Evolutionary conservation across 106 monocot genomes (phyloP), one percentile per base, ranked within the genome.

Genomic region (Dendrobium huoshanense): DNA sequence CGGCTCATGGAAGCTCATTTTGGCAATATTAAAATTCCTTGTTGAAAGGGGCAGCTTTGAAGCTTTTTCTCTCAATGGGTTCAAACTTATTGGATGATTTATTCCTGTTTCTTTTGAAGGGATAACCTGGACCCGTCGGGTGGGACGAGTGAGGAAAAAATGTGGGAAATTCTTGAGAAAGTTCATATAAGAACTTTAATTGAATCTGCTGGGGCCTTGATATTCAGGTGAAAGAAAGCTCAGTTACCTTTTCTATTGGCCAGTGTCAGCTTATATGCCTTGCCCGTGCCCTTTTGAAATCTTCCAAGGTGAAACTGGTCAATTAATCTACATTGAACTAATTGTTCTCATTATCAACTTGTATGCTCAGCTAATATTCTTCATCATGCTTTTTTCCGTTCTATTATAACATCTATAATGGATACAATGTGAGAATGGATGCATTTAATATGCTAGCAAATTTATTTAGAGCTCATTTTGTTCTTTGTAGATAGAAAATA

Each of bases 241-340:
- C 92, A 9, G 29, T 64, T 78, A 83, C 91, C 72, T 95, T 95
- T 88, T 99, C 95, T 51, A 93, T 95, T 73, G 99, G 95, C 11
- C 95, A 95, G 80, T 75, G 85, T 77, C 95, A 99, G 82, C 94
- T 99, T 79, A 85, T 99, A 68, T 99, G 95, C 83, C 93, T 99
- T 80, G 95, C 93, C 10, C 91, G 99, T 59, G 95, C 99, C 56
- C 84, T 95, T 54, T 80, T 95, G 37, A 99, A 90, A 77, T 93
- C 93, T 54, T 91, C 95, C 67, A 99, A 99, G 99, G 99, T 93
- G 83, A 24, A 44, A 20, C 67, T n/a, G 56, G 40, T 64, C 41
- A 54, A 41, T 81, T 61, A 49, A 31, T 77, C 37, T 31, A 41
- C 17, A 44, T 29, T 51, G 44, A 37, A n/a, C 1, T 42, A 64